Base-by-base conservation (phyloP, 2,329 filamentous ascomycete species). In the Macrophomina pseudophaseolina region DNA sequence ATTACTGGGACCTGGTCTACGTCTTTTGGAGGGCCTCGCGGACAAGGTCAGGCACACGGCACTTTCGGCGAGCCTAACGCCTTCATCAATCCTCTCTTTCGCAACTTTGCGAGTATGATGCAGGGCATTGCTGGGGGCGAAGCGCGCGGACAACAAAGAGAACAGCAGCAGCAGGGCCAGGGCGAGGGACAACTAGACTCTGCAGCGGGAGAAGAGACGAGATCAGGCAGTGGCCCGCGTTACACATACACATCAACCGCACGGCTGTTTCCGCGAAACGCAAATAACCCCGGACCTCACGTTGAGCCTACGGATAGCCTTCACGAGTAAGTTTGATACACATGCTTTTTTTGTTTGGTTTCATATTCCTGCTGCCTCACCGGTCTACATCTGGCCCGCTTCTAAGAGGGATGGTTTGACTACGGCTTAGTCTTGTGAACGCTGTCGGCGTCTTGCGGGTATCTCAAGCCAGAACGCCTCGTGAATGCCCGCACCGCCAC, bases 191-290 rank as follows among this genome's bases (percentile, higher is more conserved):
- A 71, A 23, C 48, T 44, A 23, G 46, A 33, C n/a, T 54, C 51
- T 5, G 53, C 58, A 23, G 32, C 33, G 5, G 38, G 28, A 23
- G 66, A 70, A 64, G 69, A 63, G 23, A 69, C 69, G 60, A 68
- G 68, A 14, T 35, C 68, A 64, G 69, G 69, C 51, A 42, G 28
- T 30, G 48, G 52, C 5, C 62, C 68, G 12, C 68, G 75, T 18
- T 78, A 78, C 51, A 73, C 72, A 23, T 78, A 79, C 53, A 71
- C 72, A 16, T 70, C 73, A 30, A 73, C 72, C 28, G 74, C 74
- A 5, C 33, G 80, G 58, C 72, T 86, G 51, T 76, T 75, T 63
- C 85, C 86, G 40, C 82, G 85, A 69, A 81, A 87, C 72, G 79
- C 82, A 32, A 80, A 86, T 71, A 76, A 77, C 33, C 80, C 85